Evolutionary conservation across 2,329 filamentous ascomycete species (phyloP).

Genomic region (Neofusicoccum parvum): DNA sequence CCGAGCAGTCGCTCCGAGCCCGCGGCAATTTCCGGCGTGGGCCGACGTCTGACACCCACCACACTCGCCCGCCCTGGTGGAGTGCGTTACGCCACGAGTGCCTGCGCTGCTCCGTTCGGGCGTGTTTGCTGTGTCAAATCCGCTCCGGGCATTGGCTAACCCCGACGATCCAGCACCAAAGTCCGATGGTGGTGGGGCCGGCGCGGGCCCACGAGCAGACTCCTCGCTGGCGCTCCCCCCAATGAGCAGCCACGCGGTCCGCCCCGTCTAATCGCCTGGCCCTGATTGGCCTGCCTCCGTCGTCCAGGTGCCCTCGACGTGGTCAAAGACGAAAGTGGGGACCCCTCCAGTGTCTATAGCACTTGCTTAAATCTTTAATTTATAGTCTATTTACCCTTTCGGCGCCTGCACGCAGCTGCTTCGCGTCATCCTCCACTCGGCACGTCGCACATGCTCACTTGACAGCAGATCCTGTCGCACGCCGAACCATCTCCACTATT

Average conservation of each 20-base stretch:
- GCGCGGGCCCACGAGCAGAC: neutral
- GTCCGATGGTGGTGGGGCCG: conserved; percentile 3
- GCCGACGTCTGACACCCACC: no score
- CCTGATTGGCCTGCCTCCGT: neutral
- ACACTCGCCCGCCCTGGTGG: no score
- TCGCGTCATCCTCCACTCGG: neutral
- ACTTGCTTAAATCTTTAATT: neutral
- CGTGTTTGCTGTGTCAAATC: neutral
- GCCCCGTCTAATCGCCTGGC: neutral
- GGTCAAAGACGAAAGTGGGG: neutral
- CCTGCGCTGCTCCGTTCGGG: neutral
- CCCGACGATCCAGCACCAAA: neutral
- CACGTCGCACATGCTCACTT: neutral
- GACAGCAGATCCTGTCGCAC: neutral
- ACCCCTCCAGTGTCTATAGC: neutral
- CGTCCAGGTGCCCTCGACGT: neutral
- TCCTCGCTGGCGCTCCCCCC: neutral
- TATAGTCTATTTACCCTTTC: neutral
- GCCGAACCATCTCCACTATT: neutral
- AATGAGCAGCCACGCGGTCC: neutral
- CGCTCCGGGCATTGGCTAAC: neutral
- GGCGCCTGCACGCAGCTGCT: neutral
- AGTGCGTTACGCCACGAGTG: neutral
- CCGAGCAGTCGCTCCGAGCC: no score
- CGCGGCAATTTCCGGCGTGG: no score